A percentile compares a stretch with the other conserved stretches of the same genome.
These are phyloP conservation scores for Hypoxylon rubiginosum DNA, from an alignment of 2,329 filamentous ascomycete genomes.

Conservation along the genomic window DNA sequence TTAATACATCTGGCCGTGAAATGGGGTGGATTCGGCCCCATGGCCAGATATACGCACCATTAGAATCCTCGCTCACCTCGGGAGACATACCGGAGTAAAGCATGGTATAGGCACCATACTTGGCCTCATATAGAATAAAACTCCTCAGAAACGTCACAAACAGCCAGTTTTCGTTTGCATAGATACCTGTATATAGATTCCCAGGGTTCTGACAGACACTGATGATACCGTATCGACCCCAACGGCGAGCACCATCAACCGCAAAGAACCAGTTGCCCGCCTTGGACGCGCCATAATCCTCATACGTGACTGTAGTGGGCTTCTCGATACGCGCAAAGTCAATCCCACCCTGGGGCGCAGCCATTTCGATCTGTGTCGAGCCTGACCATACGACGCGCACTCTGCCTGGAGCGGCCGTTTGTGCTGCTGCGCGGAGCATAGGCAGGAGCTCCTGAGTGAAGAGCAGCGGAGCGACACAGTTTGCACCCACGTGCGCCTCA, in stretches of 20 bases:
- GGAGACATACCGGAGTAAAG: constrained; percentile 17
- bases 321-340: background rate
- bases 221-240: constrained; percentile 18
- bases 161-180: constrained; percentile 11
- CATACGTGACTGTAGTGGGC: too few relatives aligned
- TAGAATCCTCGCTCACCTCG: constrained; percentile 8
- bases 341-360: background rate
- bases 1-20: constrained; percentile 13
- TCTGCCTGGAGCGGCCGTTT: too few relatives aligned
- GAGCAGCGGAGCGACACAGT: too few relatives aligned
- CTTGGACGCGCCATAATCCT: background rate
- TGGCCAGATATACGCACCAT: constrained; percentile 30
- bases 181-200: constrained; percentile 17
- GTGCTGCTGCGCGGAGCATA: too few relatives aligned
- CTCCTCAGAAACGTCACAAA: constrained; percentile 3
- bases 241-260: constrained; percentile 15
- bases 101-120: constrained; percentile 31
- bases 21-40: constrained; percentile 13
- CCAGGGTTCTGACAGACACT: constrained; percentile 27
- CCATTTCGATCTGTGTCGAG: too few relatives aligned
- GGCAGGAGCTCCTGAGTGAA: too few relatives aligned
- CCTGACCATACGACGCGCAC: too few relatives aligned
- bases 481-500: too few relatives aligned
- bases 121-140: constrained; percentile 8
- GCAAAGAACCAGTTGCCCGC: constrained; percentile 27